A percentile compares a stretch with the other conserved stretches of the same genome.
Conservation (phyloP, 805 yeast species). For the Kluyveromyces nonfermentans region DNA sequence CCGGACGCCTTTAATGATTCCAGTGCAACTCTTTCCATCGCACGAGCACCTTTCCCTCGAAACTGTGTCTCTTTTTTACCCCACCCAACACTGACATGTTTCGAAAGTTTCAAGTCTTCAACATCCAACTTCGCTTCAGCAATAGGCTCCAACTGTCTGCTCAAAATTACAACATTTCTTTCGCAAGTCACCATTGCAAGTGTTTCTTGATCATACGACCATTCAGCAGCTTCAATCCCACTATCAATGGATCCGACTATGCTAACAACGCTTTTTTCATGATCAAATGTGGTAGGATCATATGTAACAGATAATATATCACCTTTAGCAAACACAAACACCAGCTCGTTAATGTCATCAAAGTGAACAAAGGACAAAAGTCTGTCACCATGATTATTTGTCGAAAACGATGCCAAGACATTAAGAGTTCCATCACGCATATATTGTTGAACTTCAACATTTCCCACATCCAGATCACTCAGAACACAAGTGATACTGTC, state of each 20-base stretch:
- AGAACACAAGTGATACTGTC: slow-evolving; percentile 64
- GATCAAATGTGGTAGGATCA: slow-evolving; percentile 37
- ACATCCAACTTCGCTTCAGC: slow-evolving; percentile 50
- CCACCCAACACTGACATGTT: slow-evolving; percentile 97
- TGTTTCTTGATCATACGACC: slow-evolving; percentile 92
- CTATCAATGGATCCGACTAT: slow-evolving; percentile 79
- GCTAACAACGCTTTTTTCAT: slow-evolving; percentile 47
- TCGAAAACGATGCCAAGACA: slow-evolving; percentile 53
- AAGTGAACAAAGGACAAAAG: slow-evolving; percentile 57
- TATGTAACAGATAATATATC: slow-evolving; percentile 63
- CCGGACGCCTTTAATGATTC: slow-evolving; percentile 47
- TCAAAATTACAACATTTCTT: slow-evolving; percentile 52
- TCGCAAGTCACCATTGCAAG: slow-evolving; percentile 58
- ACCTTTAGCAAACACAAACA: slow-evolving; percentile 64
- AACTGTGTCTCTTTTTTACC: slow-evolving; percentile 96
- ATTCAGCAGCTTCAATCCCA: slow-evolving; percentile 60
- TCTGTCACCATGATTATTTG: slow-evolving; percentile 31
- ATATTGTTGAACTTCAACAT: slow-evolving; percentile 69
- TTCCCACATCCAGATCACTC: slow-evolving; percentile 43
- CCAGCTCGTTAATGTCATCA: slow-evolving; percentile 54
- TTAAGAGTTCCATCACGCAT: slow-evolving; percentile 51
- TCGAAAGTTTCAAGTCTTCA: slow-evolving; percentile 57
- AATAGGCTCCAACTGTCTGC: slow-evolving; percentile 72
- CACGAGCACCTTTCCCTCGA: slow-evolving; percentile 85
- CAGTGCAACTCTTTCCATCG: slow-evolving; percentile 52